Base-by-base conservation (phyloP, 1,284 basidiomycete genomes). In the Thecaphora thlaspeos region DNA sequence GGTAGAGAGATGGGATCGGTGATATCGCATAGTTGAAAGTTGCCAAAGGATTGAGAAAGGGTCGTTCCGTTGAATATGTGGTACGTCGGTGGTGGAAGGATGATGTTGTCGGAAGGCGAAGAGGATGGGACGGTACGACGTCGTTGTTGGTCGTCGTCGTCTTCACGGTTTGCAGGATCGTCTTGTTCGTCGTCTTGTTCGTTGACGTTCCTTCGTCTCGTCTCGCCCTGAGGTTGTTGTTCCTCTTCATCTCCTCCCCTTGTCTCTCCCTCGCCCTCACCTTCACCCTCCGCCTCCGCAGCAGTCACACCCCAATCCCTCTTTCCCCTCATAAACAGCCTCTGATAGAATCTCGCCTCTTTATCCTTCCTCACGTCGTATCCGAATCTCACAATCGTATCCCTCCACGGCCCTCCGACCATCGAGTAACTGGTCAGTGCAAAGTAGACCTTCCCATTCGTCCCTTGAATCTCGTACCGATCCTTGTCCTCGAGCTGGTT, bases 11-110 rank as follows among this genome's bases (percentile, higher is more conserved):
- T 28, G 26, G 26, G 26, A 5, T 97, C 95, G 11, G 82, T 80
- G 56, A 98, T 89, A 77, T 98, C 94, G 77, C 89, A 89, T 7
- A 98, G 82, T 78, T 96, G 93, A 78, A 91, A 98, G 18, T 91
- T 88, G 7, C 90, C 90, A 0, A 88, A 86, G 76, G 91, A 87
- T 60, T 87, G 87, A 48, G 87, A 85, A 30, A 89, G 78, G 5
- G 84, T 84, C 55, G 84, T 77, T 0, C 94, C 95, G 76, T 98
- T 91, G 73, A 97, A 98, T 34, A 91, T 84, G 78, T 96, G 91
- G 1, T 87, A 87, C 57, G 81, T 83, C 5, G n/a, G n/a, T n/a
- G n/a, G n/a, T n/a, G n/a, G n/a, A n/a, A n/a, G n/a, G n/a, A n/a
- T n/a, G n/a, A n/a, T n/a, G n/a, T n/a, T n/a, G n/a, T n/a, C n/a